Evolutionary conservation across 371 early-diverging fungal species (phyloP), one percentile per base, ranked within the genome.

Genomic region (Saksenaea oblongispora): DNA sequence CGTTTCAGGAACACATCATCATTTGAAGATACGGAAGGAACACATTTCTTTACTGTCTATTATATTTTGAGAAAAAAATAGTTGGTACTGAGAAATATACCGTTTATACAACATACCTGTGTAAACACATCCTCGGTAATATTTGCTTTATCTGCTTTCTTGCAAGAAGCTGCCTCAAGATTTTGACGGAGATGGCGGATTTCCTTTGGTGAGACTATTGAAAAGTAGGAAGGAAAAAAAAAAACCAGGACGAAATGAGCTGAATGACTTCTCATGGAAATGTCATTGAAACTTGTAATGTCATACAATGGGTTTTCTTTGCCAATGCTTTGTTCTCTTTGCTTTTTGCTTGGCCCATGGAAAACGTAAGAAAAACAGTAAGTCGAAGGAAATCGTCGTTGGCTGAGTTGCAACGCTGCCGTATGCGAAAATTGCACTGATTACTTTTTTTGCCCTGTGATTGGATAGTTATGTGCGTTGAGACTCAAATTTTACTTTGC

Each of bases 1-100:
- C 92, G 78, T 66, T 89, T 88, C 63, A 93, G 69, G 71, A 93
- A 93, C 9, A 88, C 76, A 65, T 90, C 90, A 41, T 91, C 91
- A 36, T 80, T 76, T 10, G 87, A 80, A 61, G 90, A 91, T 13
- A 78, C 72, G 34, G 71, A 65, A 1, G 83, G 79, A 3, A 78
- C 70, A 65, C 58, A 76, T 59, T 79, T 74, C 59, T 74, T 74
- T 1, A 79, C 77, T 26, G 80, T 74, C 78, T 78, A 61, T 26
- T n/a, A 54, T 31, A 63, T 31, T 59, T 34, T 35, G 41, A n/a
- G 24, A 18, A 56, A 59, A n/a, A 56, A 57, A 44, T 35, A 61
- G 8, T 47, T 47, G 10, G 22, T 47, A 22, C n/a, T 8, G 22
- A 2, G 0, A 9, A 47, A 18, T 22, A 22, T 7, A n/a, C 3